phyloP scores from a whole-genome alignment of 2,329 filamentous ascomycete genomes.

The Fusarium floridanum region DNA sequence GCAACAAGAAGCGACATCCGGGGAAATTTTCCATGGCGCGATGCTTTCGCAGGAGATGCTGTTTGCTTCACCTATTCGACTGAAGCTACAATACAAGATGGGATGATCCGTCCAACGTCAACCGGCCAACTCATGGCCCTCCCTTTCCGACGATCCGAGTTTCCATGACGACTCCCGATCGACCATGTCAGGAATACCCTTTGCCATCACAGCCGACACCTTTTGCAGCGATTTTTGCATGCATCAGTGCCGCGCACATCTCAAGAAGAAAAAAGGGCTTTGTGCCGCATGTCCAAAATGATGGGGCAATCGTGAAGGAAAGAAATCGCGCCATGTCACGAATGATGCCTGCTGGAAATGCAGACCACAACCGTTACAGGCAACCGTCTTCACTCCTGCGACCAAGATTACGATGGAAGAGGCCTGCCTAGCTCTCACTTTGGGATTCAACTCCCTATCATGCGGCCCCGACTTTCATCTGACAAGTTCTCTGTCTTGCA shows the following conservation, averaged over 20 bases:
- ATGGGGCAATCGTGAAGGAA: conserved; percentile 3
- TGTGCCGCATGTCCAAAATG: background rate
- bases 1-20: conserved; percentile 11
- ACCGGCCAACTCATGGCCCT: conserved; percentile 16
- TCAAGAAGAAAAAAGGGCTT: background rate
- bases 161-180: conserved; percentile 22
- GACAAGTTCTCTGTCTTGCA: conserved; percentile 1
- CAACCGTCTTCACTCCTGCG: background rate
- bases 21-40: conserved; percentile 5
- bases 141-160: conserved; percentile 38
- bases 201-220: background rate
- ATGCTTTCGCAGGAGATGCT: background rate
- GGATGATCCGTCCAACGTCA: conserved; percentile 5
- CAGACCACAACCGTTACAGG: conserved; percentile 1
- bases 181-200: conserved; percentile 9
- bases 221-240: background rate
- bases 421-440: background rate
- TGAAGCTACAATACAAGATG: conserved; percentile 9
- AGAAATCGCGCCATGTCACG: conserved; percentile 14
- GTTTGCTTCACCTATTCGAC: conserved; percentile 10
- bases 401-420: conserved; percentile 3
- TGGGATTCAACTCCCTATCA: background rate
- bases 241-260: background rate
- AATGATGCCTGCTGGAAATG: conserved; percentile 14
- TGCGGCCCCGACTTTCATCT: background rate